Conservation (phyloP, 2,329 filamentous ascomycete genomes). For the Dendryphion nanum region DNA sequence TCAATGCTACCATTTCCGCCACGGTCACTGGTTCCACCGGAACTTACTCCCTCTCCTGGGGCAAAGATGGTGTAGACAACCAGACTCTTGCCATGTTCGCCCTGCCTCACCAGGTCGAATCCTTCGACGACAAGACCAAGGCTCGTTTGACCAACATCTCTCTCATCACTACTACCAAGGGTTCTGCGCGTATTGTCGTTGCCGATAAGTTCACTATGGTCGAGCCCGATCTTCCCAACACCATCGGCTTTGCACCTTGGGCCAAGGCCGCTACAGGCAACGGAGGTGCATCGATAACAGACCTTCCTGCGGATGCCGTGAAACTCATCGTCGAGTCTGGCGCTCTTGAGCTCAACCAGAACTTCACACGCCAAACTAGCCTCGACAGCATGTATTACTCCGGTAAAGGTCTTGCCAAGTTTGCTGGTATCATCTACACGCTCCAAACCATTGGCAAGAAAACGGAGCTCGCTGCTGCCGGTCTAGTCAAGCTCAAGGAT, state of each 20-base stretch:
- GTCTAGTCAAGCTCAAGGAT: conserved; percentile 52
- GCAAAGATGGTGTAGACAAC: conserved; percentile 61
- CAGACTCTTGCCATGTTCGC: conserved; percentile 79
- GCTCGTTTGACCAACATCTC: conserved; percentile 53
- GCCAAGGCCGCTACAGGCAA: conserved; percentile 46
- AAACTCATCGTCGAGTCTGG: conserved; percentile 62
- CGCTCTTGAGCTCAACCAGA: conserved; percentile 69
- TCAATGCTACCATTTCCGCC: conserved; percentile 55
- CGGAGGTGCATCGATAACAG: conserved; percentile 30
- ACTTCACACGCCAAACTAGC: conserved; percentile 71
- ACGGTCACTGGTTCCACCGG: conserved; percentile 49
- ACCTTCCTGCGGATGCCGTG: conserved; percentile 52
- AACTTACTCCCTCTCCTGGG: conserved; percentile 71
- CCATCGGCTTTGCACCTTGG: conserved; percentile 82
- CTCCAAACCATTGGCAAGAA: conserved; percentile 60
- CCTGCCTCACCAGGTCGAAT: conserved; percentile 79
- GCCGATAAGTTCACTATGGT: conserved; percentile 61
- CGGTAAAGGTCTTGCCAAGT: conserved; percentile 54
- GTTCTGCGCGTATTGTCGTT: conserved; percentile 67
- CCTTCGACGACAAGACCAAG: conserved; percentile 63
- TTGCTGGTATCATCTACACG: conserved; percentile 47
- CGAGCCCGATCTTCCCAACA: conserved; percentile 66
- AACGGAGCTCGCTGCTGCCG: conserved; percentile 52
- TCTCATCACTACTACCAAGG: conserved; percentile 83
- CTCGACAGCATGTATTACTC: conserved; percentile 93